These are phyloP conservation scores for Populus hybrid DNA, from an alignment of 441 rosid species.

Conservation along the genomic window DNA sequence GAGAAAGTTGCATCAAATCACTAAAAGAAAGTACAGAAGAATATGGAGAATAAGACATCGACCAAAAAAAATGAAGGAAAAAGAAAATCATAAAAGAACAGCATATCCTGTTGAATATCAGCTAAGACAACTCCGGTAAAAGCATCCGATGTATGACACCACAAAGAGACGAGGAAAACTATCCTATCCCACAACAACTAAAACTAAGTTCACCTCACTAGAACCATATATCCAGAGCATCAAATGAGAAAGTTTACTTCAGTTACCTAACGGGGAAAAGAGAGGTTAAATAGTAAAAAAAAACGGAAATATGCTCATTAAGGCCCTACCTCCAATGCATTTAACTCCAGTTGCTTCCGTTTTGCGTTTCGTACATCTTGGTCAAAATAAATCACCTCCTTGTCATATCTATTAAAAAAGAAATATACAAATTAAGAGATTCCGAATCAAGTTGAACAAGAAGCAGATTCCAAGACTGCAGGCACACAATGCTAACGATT, in stretches of 20 bases:
- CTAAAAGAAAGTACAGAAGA: background rate
- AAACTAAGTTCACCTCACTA: background rate
- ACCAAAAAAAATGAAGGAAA: background rate
- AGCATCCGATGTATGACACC: background rate
- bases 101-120: background rate
- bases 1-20: background rate
- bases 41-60: background rate
- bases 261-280: background rate
- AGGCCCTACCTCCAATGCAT: constrained; percentile 63
- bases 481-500: background rate
- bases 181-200: background rate
- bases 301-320: background rate
- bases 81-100: background rate
- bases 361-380: constrained; percentile 69
- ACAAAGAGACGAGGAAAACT: background rate
- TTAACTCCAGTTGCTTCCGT: constrained; percentile 46
- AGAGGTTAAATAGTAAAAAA: background rate
- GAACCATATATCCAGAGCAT: background rate
- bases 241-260: background rate
- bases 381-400: constrained; percentile 67
- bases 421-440: background rate
- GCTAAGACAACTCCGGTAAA: background rate
- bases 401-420: constrained; percentile 49
- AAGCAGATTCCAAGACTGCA: background rate
- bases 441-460: background rate